Evolutionary conservation across 2,329 filamentous ascomycete species (phyloP), one percentile per base, ranked within the genome.

Genomic region (Fonsecaea nubica): DNA sequence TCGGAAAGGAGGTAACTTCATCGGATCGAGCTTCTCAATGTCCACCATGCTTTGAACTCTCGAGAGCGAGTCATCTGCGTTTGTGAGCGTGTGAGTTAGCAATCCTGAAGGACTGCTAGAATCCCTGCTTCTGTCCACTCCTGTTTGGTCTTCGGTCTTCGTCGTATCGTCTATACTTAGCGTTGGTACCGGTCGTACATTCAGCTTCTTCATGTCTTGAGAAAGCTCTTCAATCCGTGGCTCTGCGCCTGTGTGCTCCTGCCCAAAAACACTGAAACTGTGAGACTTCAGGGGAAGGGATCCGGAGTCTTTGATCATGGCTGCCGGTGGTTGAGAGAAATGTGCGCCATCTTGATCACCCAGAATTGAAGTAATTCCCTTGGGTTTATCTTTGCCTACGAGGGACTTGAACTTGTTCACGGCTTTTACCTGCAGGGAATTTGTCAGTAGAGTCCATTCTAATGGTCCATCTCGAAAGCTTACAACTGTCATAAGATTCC

Each of bases 331-430:
- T 68, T 86, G 83, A 15, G 87, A 86, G 57, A 87, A 84, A 58
- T 84, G 82, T 13, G 85, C 70, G 48, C 80, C 77, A 58, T 76
- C 81, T 36, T 85, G 84, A 63, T 83, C 81, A 3, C 87, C 87
- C 18, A 90, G 80, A 36, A 89, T 86, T 52, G 84, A 85, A 66
- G 87, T 84, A 73, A 89, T 82, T 33, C 82, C 79, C 12, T 75
- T 72, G 4, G 85, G 80, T 72, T 85, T 82, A 67, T 83, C 84
- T 64, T 83, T 81, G 69, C 86, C 82, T 35, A 95, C 80, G 8
- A 96, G 83, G 58, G 86, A 82, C 77, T 96, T 97, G 82, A 98
- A 97, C 65, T 90, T 91, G 69, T 90, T 89, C 48, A 96, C 94
- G 3, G 93, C 95, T 86, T 92, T 95, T 83, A 98, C 91, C 89